Evolutionary conservation across 1,284 basidiomycete genomes (phyloP).

Genomic region (Fomitopsis palustris): DNA sequence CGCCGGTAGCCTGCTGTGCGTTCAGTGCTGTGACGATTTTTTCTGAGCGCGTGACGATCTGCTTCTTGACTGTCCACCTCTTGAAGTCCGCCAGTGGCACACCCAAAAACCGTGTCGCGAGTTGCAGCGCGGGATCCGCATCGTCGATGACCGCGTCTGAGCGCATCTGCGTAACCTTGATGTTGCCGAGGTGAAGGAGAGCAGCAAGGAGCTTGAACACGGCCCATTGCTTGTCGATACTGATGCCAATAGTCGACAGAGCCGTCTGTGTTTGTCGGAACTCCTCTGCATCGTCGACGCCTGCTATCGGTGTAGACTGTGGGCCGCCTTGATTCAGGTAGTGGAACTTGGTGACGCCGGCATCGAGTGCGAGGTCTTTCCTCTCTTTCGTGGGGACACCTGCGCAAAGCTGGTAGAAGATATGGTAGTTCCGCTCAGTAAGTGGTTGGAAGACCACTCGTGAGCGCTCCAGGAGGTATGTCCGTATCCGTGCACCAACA

Average conservation of each 20-base stretch:
- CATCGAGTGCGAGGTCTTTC: constrained; percentile 89
- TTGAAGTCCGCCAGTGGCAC: constrained; percentile 94
- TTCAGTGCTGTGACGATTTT: constrained; percentile 91
- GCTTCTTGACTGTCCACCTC: constrained; percentile 99
- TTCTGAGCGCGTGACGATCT: constrained; percentile 91
- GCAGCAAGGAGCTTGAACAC: constrained; percentile 95
- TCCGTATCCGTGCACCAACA: constrained; percentile 95
- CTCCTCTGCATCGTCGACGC: constrained; percentile 95
- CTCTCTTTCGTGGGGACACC: constrained; percentile 94
- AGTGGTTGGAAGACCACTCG: constrained; percentile 97
- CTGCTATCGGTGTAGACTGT: constrained; percentile 78
- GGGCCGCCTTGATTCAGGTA: constrained; percentile 95
- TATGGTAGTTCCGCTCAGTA: constrained; percentile 98
- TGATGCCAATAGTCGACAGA: constrained; percentile 94
- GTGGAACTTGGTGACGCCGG: constrained; percentile 84
- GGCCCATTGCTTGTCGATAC: constrained; percentile 96
- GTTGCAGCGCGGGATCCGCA: constrained; percentile 75
- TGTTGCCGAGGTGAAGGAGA: constrained; percentile 94
- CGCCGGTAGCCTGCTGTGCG: constrained; percentile 89
- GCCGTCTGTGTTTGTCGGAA: constrained; percentile 93
- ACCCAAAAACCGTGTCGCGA: constrained; percentile 89
- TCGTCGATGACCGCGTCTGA: constrained; percentile 87
- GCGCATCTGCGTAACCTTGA: constrained; percentile 82
- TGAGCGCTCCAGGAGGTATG: constrained; percentile 95
- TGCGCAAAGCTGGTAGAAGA: constrained; percentile 99